Evolutionary conservation across 2,329 filamentous ascomycete species (phyloP).

Genomic region (Claviceps humidiphila): DNA sequence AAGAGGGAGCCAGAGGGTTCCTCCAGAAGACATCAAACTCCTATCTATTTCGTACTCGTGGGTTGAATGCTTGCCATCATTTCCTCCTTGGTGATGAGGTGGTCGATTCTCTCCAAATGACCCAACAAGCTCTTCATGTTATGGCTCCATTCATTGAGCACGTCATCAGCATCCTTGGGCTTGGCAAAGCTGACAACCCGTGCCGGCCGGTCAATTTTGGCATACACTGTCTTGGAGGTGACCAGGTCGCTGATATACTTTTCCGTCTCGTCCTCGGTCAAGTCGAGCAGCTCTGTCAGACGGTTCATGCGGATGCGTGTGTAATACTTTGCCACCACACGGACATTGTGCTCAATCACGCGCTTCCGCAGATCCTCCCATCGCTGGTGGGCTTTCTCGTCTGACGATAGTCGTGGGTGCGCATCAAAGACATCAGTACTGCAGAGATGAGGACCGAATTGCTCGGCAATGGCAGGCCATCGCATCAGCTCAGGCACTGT

Average conservation of each 20-base stretch:
- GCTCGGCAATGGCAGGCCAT: constrained; percentile 85
- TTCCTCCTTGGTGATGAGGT: constrained; percentile 98
- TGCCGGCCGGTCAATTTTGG: constrained; percentile 91
- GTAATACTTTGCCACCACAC: constrained; percentile 96
- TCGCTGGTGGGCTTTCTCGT: constrained; percentile 69
- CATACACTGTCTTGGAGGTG: constrained; percentile 94
- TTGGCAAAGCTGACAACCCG: constrained; percentile 89
- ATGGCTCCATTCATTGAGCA: constrained; percentile 95
- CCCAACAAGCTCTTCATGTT: constrained; percentile 93
- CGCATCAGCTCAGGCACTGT: constrained; percentile 95
- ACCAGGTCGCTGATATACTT: constrained; percentile 98
- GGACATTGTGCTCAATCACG: constrained; percentile 97
- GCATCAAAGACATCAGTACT: constrained; percentile 80
- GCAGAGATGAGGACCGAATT: constrained; percentile 80
- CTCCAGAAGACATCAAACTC: constrained; percentile 1
- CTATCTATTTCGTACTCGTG: constrained; percentile 24
- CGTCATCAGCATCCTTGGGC: constrained; percentile 86
- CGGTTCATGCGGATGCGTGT: constrained; percentile 90
- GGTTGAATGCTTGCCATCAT: constrained; percentile 98
- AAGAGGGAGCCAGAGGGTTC: too few species aligned
- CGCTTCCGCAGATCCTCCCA: constrained; percentile 96
- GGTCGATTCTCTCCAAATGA: constrained; percentile 80
- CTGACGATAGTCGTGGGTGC: constrained; percentile 47
- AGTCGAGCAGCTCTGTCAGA: constrained; percentile 77
- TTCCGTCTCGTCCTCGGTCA: constrained; percentile 91